Evolutionary conservation across 495 filamentous ascomycete species (phyloP), one percentile per base, ranked within the genome.

Genomic region (Platismatia glauca): DNA sequence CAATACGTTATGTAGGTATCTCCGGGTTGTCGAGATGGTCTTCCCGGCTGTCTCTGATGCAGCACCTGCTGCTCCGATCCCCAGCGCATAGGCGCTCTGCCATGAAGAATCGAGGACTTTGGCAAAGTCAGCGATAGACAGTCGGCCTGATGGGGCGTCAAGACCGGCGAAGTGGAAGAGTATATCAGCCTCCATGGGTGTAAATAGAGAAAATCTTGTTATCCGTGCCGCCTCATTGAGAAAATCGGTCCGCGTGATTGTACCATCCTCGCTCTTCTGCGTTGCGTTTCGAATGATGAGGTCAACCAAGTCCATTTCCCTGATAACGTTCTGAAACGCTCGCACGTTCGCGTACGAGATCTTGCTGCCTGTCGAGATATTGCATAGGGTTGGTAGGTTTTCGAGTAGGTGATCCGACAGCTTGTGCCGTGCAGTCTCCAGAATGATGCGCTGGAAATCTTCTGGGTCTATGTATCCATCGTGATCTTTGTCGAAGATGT

Each of bases 171-270:
- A 98, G 74, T 98, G 94, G 80, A 98, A 98, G 22, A 98, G 82
- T 67, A 98, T 97, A 72, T 97, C 94, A 4, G 95, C 94, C 73
- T 98, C 94, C 93, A 98, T 96, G 1, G 94, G 94, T 0, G 94
- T 97, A 75, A 96, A 96, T 0, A 94, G 80, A 7, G 91, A 91
- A 76, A 96, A 98, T 27, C 95, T 85, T 31, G 91, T 94, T 68
- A 91, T 84, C 46, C 85, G 85, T 29, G 93, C 86, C 24, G 94
- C 94, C 75, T 96, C 91, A 75, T 96, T 95, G 53, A 98, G 76
- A 75, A 98, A 98, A 68, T 97, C 94, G 22, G 90, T 83, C 35
- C 90, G 83, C 7, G 93, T 96, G 70, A 98, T 97, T 76, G 89
- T 96, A 59, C 91, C 91, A 68, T 98, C 94, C 9, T 73, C 67